A percentile compares a stretch with the other conserved stretches of the same genome.
phyloP scores from a whole-genome alignment of 805 yeast species.

The Pichia deserticola region DNA sequence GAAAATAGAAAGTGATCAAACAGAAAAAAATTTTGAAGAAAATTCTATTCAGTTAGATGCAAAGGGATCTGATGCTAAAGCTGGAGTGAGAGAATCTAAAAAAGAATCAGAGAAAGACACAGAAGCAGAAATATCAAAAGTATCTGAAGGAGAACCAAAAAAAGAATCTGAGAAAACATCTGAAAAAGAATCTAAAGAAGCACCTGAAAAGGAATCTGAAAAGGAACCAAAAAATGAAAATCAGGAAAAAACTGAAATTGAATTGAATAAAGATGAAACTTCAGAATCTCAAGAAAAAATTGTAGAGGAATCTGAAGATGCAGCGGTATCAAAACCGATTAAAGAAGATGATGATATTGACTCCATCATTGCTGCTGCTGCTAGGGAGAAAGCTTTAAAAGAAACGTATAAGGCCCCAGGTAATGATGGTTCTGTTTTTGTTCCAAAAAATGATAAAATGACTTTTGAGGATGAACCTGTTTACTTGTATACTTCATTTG shows the following conservation, averaged over 20 bases:
- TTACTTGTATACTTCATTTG: constrained; percentile 74
- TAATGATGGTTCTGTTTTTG: constrained; percentile 22
- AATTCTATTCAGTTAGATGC: too few species aligned
- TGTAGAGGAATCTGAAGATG: too few species aligned
- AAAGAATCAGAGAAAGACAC: neutral
- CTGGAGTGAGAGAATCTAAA: neutral
- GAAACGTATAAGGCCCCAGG: neutral
- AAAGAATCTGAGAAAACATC: constrained; percentile 1
- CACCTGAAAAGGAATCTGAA: neutral
- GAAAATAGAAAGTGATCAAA: neutral
- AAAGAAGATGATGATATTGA: constrained; percentile 18
- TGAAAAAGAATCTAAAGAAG: constrained; percentile 1
- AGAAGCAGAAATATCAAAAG: neutral
- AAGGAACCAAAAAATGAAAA: neutral
- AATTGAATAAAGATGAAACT: too few species aligned
- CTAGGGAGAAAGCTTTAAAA: constrained; percentile 16
- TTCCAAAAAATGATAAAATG: constrained; percentile 28
- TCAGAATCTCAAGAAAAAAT: too few species aligned
- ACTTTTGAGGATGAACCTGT: constrained; percentile 50
- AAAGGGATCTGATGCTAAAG: constrained; percentile 1
- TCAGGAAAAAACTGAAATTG: neutral
- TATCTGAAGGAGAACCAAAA: constrained; percentile 3
- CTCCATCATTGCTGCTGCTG: constrained; percentile 23
- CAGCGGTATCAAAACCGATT: too few species aligned
- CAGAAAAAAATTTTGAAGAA: neutral